Percentiles rank a stretch among this genome's conserved stretches.
These are phyloP conservation scores for Plantago ovata DNA, from an alignment of 257 asterid genomes.

Conservation along the genomic window DNA sequence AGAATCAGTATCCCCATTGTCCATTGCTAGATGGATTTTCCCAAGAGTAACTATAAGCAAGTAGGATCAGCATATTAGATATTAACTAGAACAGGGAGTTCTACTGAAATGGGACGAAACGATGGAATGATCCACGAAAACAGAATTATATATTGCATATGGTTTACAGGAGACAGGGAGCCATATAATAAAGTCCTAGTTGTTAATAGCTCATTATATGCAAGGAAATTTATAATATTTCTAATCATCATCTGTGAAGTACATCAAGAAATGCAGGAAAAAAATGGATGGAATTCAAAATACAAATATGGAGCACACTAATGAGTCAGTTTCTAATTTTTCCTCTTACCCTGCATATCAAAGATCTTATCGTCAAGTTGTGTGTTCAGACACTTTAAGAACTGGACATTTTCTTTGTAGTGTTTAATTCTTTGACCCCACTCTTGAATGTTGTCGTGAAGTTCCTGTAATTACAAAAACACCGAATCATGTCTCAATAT, in stretches of 20 bases:
- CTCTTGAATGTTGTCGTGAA: constrained; percentile 55
- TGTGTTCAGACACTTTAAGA: constrained; percentile 38
- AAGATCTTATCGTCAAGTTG: constrained; percentile 52
- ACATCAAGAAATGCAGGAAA: constrained; percentile 3
- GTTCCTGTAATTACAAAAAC: constrained; percentile 46
- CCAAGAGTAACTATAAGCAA: constrained; percentile 53
- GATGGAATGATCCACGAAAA: constrained; percentile 8
- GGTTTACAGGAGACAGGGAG: constrained; percentile 7
- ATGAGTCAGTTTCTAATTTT: not conserved
- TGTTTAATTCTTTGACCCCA: constrained; percentile 63
- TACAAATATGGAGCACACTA: not conserved
- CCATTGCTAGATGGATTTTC: constrained; percentile 34
- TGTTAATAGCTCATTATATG: not conserved
- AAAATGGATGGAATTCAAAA: constrained; percentile 6
- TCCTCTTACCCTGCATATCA: constrained; percentile 50
- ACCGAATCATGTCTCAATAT: constrained; percentile 5
- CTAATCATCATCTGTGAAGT: not conserved
- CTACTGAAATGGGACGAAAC: constrained; percentile 7
- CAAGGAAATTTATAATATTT: not conserved
- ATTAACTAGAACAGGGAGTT: constrained; percentile 6
- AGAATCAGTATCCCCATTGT: constrained; percentile 27
- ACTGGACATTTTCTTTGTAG: constrained; percentile 51
- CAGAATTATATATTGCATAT: constrained; percentile 3
- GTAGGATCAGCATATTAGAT: constrained; percentile 5
- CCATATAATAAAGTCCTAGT: too few species aligned